Percentiles rank a stretch among this genome's conserved stretches.
Conservation (phyloP, 2,329 filamentous ascomycete genomes). For the Colletotrichum agaves region DNA sequence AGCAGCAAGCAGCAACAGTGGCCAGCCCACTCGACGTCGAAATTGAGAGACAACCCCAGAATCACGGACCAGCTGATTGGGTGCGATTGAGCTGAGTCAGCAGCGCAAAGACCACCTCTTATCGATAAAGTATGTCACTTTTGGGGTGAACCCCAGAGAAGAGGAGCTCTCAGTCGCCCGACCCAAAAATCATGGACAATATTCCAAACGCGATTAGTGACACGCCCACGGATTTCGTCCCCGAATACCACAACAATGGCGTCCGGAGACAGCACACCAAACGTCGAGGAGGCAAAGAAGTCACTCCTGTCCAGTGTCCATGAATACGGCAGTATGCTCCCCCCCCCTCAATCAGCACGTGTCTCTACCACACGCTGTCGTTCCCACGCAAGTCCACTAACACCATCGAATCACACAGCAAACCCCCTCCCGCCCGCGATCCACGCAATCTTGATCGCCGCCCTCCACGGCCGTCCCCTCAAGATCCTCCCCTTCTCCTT, state of each 20-base stretch:
- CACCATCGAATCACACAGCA: slow-evolving; percentile 48
- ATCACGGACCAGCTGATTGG: slow-evolving; percentile 27
- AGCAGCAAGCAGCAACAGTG: background rate
- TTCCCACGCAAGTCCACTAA: background rate
- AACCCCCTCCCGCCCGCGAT: slow-evolving; percentile 65
- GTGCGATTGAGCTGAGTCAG: slow-evolving; percentile 25
- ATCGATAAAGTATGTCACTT: slow-evolving; percentile 35
- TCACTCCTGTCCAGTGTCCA: slow-evolving; percentile 45
- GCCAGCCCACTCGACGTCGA: slow-evolving; percentile 31
- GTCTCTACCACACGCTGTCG: background rate
- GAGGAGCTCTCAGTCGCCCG: background rate
- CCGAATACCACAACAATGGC: slow-evolving; percentile 4
- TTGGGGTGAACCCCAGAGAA: background rate
- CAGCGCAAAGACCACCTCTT: slow-evolving; percentile 9
- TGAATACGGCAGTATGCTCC: slow-evolving; percentile 62
- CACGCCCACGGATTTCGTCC: no score
- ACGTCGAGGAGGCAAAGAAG: slow-evolving; percentile 1
- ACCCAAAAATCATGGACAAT: slow-evolving; percentile 22
- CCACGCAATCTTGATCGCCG: slow-evolving; percentile 65
- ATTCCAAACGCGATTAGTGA: background rate
- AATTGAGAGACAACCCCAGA: slow-evolving; percentile 19
- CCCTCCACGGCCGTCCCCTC: slow-evolving; percentile 66
- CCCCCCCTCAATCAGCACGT: slow-evolving; percentile 5
- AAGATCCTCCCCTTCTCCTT: slow-evolving; percentile 61
- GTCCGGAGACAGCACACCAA: background rate